Conservation (phyloP, 805 yeast genomes). For the Candida parachauliodes region DNA sequence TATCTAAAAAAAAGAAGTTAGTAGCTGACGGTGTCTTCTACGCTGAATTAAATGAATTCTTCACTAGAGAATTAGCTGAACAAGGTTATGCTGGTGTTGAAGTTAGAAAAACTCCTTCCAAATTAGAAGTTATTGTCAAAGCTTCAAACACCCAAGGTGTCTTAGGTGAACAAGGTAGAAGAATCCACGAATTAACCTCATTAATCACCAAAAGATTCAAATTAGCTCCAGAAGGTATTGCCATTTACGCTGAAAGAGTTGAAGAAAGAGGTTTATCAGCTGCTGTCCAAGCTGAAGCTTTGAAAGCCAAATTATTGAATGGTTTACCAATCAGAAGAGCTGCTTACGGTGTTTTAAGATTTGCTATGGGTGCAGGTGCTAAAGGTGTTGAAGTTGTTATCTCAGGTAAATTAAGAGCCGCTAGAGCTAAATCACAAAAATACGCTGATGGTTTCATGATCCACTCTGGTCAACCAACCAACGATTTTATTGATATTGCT, state of each 20-base stretch:
- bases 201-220: slow-evolving; percentile 98
- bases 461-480: slow-evolving; percentile 99
- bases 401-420: slow-evolving; percentile 99
- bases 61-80: slow-evolving; percentile 99
- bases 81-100: slow-evolving; percentile 99
- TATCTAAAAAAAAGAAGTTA: slow-evolving; percentile 96
- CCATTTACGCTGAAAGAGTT: slow-evolving; percentile 97
- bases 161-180: slow-evolving; percentile 99
- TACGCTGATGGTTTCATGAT: slow-evolving; percentile 99
- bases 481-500: slow-evolving; percentile 97
- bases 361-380: slow-evolving; percentile 99
- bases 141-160: slow-evolving; percentile 99
- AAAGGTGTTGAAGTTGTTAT: slow-evolving; percentile 99
- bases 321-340: slow-evolving; percentile 99
- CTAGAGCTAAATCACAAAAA: slow-evolving; percentile 99
- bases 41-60: slow-evolving; percentile 99
- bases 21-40: slow-evolving; percentile 99
- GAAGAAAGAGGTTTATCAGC: slow-evolving; percentile 99
- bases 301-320: slow-evolving; percentile 94
- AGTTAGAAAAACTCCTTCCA: slow-evolving; percentile 97
- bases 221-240: slow-evolving; percentile 88
- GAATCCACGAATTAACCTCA: slow-evolving; percentile 97
- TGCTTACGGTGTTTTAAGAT: slow-evolving; percentile 99
- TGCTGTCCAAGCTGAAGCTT: slow-evolving; percentile 99
- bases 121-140: slow-evolving; percentile 97